Percentiles rank a stretch among this genome's conserved stretches.
Evolutionary conservation across 306 rosid species (phyloP).

Genomic region (peach (Prunus persica)): Prunus_persica_NCBIv2 NC_034014.1:27012001-27012500

Average conservation of each 20-base stretch:
- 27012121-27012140: not conserved
- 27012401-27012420: too few species aligned
- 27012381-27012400: too few species aligned
- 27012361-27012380: too few species aligned
- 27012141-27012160: not conserved
- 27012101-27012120: not conserved
- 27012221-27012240: not conserved
- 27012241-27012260: not conserved
- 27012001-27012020: conserved; percentile 23
- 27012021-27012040: conserved; percentile 13
- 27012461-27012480: too few species aligned
- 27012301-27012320: not conserved
- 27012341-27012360: too few species aligned
- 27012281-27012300: not conserved
- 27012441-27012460: too few species aligned
- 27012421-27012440: too few species aligned
- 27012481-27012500: too few species aligned
- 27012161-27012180: not conserved
- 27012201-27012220: not conserved
- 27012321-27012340: not conserved
- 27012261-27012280: conserved; percentile 4
- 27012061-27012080: not conserved
- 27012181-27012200: not conserved
- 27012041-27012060: not conserved
- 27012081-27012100: not conserved